Evolutionary conservation across 768 basidiomycete genomes (phyloP).

Genomic region (Trametes cinnabarina): DNA sequence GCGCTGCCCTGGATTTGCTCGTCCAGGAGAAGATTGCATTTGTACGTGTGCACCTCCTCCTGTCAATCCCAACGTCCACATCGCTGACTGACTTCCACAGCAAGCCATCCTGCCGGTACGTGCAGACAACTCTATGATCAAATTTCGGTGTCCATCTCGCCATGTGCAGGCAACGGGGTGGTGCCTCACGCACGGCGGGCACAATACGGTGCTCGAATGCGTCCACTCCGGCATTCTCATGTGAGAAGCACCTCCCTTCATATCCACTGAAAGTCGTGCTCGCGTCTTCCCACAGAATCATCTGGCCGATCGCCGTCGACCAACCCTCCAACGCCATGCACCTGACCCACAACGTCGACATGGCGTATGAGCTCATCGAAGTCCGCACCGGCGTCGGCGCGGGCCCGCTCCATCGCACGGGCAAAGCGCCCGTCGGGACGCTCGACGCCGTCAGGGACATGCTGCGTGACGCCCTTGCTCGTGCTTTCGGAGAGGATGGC

Average conservation of each 20-base stretch:
- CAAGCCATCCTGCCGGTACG: constrained; percentile 3
- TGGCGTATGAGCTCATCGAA: constrained; percentile 30
- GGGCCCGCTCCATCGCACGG: neutral
- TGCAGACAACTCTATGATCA: neutral
- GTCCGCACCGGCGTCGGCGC: constrained; percentile 20
- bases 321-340: constrained; percentile 25
- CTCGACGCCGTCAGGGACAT: constrained; percentile 26
- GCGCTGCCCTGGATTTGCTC: no score
- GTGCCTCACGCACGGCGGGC: constrained; percentile 9
- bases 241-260: neutral
- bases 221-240: constrained; percentile 1
- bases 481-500: constrained; percentile 27
- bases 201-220: constrained; percentile 6
- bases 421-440: constrained; percentile 21
- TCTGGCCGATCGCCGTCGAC: constrained; percentile 26
- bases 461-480: constrained; percentile 14
- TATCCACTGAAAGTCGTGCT: neutral
- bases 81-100: constrained; percentile 8
- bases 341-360: constrained; percentile 19
- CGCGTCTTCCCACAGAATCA: neutral
- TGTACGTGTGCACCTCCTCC: no score
- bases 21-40: no score
- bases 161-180: neutral
- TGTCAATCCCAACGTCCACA: no score
- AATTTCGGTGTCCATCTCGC: neutral